Evolutionary conservation across 2,329 filamentous ascomycete genomes (phyloP), one percentile per base, ranked within the genome.

Genomic region (Ophiocordyceps australis): DNA sequence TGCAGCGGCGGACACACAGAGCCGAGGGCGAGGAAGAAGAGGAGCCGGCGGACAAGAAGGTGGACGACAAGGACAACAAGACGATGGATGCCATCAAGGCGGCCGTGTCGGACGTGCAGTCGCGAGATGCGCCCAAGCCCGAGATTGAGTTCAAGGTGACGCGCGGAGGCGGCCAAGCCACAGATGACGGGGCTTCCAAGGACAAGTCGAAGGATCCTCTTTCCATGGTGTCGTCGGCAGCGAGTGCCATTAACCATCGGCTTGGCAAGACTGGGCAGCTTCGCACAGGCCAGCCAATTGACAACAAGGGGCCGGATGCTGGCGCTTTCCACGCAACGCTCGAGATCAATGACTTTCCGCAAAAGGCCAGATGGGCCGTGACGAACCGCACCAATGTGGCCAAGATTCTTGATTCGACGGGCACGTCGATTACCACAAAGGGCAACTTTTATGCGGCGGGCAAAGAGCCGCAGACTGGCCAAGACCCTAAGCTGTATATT

Each of bases 301-400:
- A 98, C 57, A 98, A 98, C 57, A 94, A 94, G 52, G 89, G 89
- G 1, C 89, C 89, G 1, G 89, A 98, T 49, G 89, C 89, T 4
- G 89, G 89, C 26, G 83, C 85, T 1, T 98, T 83, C 64, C 89
- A 98, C 49, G 85, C 89, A 11, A 95, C 86, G 4, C 63, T 98
- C 33, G 89, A 95, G 52, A 98, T 98, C 67, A 98, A 98, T 52
- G 89, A 98, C 53, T 95, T 95, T 52, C 89, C 89, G 18, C 89
- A 98, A 49, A 95, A 94, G 61, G 89, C 89, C 35, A 72, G 89
- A 39, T 98, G 89, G 89, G 86, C 83, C 9, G 89, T 98, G 55
- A 98, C 89, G 20, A 98, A 98, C 50, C 73, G 89, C 36, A 95
- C 89, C 19, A 98, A 98, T 43, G 89, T 98, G 30, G 85, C 86